These are phyloP conservation scores for Effrenium voratum DNA, from an alignment of 73 alveolate species.

Conservation along the genomic window DNA sequence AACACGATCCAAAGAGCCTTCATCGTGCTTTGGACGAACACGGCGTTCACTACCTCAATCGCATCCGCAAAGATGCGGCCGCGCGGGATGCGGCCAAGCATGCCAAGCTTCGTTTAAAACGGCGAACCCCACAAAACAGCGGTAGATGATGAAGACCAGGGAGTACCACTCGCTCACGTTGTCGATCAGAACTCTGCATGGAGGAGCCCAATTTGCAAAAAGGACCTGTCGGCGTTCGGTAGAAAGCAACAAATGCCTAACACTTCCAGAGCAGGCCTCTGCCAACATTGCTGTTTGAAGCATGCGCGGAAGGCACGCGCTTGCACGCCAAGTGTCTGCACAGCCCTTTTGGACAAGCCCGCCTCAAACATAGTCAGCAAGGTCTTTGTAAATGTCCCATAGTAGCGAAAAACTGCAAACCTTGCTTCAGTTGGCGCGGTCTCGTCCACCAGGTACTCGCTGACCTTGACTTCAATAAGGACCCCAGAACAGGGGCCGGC, in stretches of 20 bases:
- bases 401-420: conserved; percentile 51
- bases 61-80: not conserved
- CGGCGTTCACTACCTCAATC: conserved; percentile 32
- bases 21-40: conserved; percentile 85
- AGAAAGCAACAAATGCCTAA: not conserved
- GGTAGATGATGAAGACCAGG: conserved; percentile 58
- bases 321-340: too few species aligned
- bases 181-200: conserved; percentile 71
- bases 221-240: conserved; percentile 8
- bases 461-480: not conserved
- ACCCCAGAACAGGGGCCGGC: too few species aligned
- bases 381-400: conserved; percentile 63
- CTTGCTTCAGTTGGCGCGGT: not conserved
- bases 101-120: not conserved
- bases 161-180: conserved; percentile 90
- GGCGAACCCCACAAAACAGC: conserved; percentile 76
- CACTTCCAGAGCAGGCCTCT: not conserved
- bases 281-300: too few species aligned
- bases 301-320: too few species aligned
- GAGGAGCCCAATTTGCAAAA: conserved; percentile 93
- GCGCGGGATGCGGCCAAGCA: not conserved
- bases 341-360: too few species aligned
- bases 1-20: not conserved
- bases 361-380: conserved; percentile 84
- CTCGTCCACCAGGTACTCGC: conserved; percentile 48